phyloP scores from a whole-genome alignment of 306 rosid species.

The Begonia peltatifolia region DNA sequence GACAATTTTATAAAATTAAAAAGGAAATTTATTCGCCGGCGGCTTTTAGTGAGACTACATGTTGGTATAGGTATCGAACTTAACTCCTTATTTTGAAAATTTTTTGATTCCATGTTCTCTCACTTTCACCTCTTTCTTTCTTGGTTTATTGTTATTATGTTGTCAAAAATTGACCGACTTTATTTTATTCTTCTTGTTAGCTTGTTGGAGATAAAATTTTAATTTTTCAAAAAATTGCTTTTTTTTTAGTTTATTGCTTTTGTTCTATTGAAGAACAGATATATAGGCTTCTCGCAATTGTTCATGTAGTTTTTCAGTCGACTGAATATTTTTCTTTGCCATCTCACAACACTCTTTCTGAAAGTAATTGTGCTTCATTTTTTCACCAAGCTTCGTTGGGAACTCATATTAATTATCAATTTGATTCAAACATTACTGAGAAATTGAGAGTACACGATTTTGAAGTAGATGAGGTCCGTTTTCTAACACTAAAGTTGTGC shows the following conservation, averaged over 20 bases:
- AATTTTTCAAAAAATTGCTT: background rate
- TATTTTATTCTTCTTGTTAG: too few relatives aligned
- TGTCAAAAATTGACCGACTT: too few relatives aligned
- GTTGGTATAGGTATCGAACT: constrained; percentile 43
- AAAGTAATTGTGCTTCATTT: constrained; percentile 69
- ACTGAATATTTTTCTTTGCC: constrained; percentile 42
- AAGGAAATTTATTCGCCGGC: constrained; percentile 73
- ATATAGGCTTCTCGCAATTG: constrained; percentile 57
- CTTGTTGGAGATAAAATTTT: too few relatives aligned
- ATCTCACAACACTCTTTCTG: constrained; percentile 34
- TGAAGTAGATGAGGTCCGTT: constrained; percentile 18
- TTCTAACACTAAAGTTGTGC: background rate
- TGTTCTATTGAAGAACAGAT: constrained; percentile 37
- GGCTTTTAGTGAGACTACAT: constrained; percentile 49
- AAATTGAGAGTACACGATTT: constrained; percentile 22
- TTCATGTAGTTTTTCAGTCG: constrained; percentile 40
- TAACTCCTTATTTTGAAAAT: constrained; percentile 7
- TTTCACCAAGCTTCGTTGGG: constrained; percentile 95
- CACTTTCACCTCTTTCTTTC: background rate
- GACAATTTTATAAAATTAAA: constrained; percentile 38
- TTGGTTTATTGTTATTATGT: too few relatives aligned
- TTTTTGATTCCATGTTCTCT: background rate
- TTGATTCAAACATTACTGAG: constrained; percentile 25
- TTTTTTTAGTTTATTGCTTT: background rate
- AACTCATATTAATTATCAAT: constrained; percentile 52